Percentiles rank a stretch among this genome's conserved stretches.
Conservation (phyloP, 768 basidiomycete species). For the Termitomyces sp. region DNA sequence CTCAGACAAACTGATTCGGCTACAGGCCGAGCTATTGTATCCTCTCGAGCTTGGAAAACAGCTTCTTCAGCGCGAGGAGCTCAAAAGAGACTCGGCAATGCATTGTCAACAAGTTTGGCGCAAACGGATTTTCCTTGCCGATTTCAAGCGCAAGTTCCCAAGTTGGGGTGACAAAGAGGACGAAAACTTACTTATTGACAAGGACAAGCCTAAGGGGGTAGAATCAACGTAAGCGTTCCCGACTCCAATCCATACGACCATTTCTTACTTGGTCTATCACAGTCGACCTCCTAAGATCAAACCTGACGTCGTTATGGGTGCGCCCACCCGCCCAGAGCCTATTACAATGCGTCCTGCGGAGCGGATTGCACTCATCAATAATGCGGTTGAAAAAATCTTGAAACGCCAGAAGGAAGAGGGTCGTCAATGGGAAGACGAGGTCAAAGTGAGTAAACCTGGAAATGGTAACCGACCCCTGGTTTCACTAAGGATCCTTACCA, state of each 20-base stretch:
- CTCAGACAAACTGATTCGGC: slow-evolving; percentile 83
- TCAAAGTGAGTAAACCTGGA: slow-evolving; percentile 56
- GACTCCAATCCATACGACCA: neutral
- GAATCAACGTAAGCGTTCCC: neutral
- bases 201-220: neutral
- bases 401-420: slow-evolving; percentile 66
- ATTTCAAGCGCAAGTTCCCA: neutral
- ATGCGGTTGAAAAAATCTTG: slow-evolving; percentile 58
- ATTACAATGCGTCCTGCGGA: slow-evolving; percentile 60
- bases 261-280: neutral
- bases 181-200: neutral
- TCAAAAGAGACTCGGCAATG: slow-evolving; percentile 45
- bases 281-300: neutral
- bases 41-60: slow-evolving; percentile 70
- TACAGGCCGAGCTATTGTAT: slow-evolving; percentile 71
- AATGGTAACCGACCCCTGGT: no score
- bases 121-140: neutral
- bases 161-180: neutral
- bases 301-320: neutral
- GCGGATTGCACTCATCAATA: slow-evolving; percentile 54
- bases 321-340: neutral
- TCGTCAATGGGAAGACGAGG: slow-evolving; percentile 80
- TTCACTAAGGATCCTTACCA: slow-evolving; percentile 65
- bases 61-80: slow-evolving; percentile 66
- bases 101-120: neutral